A percentile compares a stretch with the other conserved stretches of the same genome.
These are phyloP conservation scores for Ilyonectria robusta DNA, from an alignment of 2,329 filamentous ascomycete genomes.

Conservation along the genomic window DNA sequence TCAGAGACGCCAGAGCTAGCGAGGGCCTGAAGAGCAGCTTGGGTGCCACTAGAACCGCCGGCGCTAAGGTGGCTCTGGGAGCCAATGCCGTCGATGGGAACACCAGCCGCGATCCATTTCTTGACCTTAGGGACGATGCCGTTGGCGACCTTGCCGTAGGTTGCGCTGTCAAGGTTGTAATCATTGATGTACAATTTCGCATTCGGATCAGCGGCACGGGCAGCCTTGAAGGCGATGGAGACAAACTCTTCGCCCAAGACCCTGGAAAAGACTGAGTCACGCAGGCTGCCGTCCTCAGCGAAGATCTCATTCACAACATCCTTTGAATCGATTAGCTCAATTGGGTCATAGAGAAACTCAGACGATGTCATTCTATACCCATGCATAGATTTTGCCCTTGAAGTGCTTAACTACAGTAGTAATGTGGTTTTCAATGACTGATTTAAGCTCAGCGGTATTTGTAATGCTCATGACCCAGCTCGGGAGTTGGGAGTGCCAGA, in stretches of 20 bases:
- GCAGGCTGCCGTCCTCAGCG: slow-evolving; percentile 71
- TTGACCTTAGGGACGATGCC: slow-evolving; percentile 72
- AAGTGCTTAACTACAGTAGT: slow-evolving; percentile 69
- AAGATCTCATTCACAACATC: slow-evolving; percentile 78
- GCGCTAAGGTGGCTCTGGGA: slow-evolving; percentile 69
- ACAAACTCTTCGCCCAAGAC: slow-evolving; percentile 81
- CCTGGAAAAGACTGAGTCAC: slow-evolving; percentile 74
- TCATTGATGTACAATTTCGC: slow-evolving; percentile 85
- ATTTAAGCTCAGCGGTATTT: slow-evolving; percentile 65
- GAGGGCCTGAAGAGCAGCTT: slow-evolving; percentile 14
- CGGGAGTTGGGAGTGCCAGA: slow-evolving; percentile 74
- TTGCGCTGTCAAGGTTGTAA: slow-evolving; percentile 75
- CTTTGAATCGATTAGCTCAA: slow-evolving; percentile 12
- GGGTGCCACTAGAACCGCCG: slow-evolving; percentile 54
- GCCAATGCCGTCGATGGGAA: slow-evolving; percentile 67
- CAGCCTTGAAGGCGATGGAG: slow-evolving; percentile 77
- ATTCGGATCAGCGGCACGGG: slow-evolving; percentile 74
- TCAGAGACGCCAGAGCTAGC: slow-evolving; percentile 69
- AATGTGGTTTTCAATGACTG: slow-evolving; percentile 73
- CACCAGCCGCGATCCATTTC: slow-evolving; percentile 73
- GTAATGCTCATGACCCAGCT: slow-evolving; percentile 71
- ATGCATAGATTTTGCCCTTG: slow-evolving; percentile 74
- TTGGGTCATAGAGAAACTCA: background rate
- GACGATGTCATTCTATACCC: slow-evolving; percentile 52
- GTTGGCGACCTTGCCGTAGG: slow-evolving; percentile 71